phyloP scores from a whole-genome alignment of 306 rosid species.

The Prunus campanulata region DNA sequence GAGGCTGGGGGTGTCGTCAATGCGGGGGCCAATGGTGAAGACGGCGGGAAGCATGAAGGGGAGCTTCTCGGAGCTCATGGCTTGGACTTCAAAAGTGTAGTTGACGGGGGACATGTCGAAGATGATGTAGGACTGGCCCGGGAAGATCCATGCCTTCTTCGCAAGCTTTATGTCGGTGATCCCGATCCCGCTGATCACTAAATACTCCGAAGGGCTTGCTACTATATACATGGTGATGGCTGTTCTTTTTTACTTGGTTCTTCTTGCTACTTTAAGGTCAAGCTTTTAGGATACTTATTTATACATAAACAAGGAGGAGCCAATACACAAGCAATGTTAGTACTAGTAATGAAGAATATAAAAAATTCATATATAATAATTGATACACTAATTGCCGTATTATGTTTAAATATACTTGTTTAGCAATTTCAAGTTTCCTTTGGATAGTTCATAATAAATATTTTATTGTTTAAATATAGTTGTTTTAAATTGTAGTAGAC shows the following conservation, averaged over 20 bases:
- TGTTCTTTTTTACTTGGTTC: too few relatives aligned
- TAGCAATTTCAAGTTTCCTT: neutral
- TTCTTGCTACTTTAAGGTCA: too few relatives aligned
- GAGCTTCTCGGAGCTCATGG: conserved; percentile 71
- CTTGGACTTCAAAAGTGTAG: conserved; percentile 73
- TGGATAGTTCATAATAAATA: neutral
- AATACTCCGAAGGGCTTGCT: conserved; percentile 33
- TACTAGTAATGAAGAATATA: too few relatives aligned
- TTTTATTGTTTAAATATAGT: neutral
- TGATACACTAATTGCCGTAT: too few relatives aligned
- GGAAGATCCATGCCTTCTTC: conserved; percentile 56
- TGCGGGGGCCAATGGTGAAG: conserved; percentile 62
- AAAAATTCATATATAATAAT: too few relatives aligned
- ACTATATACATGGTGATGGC: conserved; percentile 17
- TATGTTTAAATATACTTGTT: too few relatives aligned
- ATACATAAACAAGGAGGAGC: too few relatives aligned
- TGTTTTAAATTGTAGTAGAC: neutral
- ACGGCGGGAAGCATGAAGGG: conserved; percentile 62
- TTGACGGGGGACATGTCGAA: conserved; percentile 65
- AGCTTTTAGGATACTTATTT: too few relatives aligned
- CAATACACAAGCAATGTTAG: too few relatives aligned
- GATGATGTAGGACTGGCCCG: conserved; percentile 34
- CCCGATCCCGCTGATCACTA: conserved; percentile 34
- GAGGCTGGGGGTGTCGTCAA: conserved; percentile 33
- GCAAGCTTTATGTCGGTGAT: conserved; percentile 40